Conservation (phyloP, 495 filamentous ascomycete species). For the Extremus antarcticus region DNA sequence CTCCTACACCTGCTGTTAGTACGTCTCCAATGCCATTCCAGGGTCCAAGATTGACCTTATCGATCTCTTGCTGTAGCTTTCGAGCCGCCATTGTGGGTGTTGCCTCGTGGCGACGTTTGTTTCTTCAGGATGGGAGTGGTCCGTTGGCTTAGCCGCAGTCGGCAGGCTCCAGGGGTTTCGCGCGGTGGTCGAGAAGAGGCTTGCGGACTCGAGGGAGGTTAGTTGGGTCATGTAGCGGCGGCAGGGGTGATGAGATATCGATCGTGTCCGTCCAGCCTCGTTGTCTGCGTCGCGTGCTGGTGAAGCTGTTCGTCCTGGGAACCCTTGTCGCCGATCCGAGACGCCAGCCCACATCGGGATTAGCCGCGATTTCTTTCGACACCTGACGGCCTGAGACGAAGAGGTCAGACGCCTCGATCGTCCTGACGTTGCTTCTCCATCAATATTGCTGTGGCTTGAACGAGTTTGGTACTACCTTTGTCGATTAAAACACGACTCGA, state of each 20-base stretch:
- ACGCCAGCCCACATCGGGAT: no score
- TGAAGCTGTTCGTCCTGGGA: not conserved
- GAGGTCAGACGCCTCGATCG: no score
- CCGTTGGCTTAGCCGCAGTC: not conserved
- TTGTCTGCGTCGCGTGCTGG: not conserved
- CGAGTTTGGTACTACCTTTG: no score
- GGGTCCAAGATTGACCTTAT: slow-evolving; percentile 1
- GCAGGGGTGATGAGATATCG: not conserved
- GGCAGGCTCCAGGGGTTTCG: not conserved
- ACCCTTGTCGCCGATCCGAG: not conserved
- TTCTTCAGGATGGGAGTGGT: not conserved
- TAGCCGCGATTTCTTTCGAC: no score
- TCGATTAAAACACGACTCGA: no score
- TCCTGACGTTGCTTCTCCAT: slow-evolving; percentile 58
- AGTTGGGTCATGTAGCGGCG: not conserved
- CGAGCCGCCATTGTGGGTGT: slow-evolving; percentile 68
- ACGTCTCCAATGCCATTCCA: not conserved
- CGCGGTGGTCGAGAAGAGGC: not conserved
- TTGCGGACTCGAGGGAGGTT: not conserved
- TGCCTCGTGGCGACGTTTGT: slow-evolving; percentile 16
- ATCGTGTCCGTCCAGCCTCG: not conserved
- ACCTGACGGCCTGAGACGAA: no score
- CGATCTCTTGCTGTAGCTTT: slow-evolving; percentile 60
- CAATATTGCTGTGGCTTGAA: no score
- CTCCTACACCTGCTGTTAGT: slow-evolving; percentile 37